Evolutionary conservation across 2,329 filamentous ascomycete species (phyloP).

Genomic region (Monilinia fructigena): DNA sequence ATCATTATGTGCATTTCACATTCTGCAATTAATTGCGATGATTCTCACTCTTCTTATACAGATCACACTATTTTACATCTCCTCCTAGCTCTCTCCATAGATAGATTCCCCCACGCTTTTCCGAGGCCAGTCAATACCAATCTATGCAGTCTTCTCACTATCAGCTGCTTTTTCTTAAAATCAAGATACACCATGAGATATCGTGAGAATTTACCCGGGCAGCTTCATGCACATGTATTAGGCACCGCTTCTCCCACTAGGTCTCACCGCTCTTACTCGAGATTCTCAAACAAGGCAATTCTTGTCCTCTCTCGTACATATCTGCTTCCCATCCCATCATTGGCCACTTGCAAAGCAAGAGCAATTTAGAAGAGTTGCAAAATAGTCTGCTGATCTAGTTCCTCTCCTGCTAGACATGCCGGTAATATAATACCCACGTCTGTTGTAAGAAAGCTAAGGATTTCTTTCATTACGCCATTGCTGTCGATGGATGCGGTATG

Average conservation of each 20-base stretch:
- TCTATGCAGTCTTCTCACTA: conserved; percentile 5
- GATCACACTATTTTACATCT: neutral
- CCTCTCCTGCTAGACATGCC: conserved; percentile 3
- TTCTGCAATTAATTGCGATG: neutral
- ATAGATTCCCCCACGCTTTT: conserved; percentile 3
- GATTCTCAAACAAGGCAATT: neutral
- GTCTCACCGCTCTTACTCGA: conserved; percentile 17
- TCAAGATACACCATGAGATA: conserved; percentile 5
- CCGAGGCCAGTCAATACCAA: neutral
- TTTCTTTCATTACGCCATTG: neutral
- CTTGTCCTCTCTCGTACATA: conserved; percentile 6
- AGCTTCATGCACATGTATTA: conserved; percentile 14
- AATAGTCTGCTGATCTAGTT: conserved; percentile 12
- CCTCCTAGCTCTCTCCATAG: neutral
- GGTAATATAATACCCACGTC: conserved; percentile 7
- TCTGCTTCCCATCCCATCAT: conserved; percentile 10
- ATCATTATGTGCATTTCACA: neutral
- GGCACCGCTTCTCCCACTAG: conserved; percentile 5
- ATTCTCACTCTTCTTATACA: conserved; percentile 15
- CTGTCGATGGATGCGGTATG: neutral
- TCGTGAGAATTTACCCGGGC: conserved; percentile 15
- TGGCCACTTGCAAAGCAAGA: conserved; percentile 11
- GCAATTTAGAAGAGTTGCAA: conserved; percentile 3
- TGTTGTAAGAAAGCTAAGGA: neutral
- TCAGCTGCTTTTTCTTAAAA: neutral